A percentile compares a stretch with the other conserved stretches of the same genome.
These are phyloP conservation scores for Botryotinia calthae DNA, from an alignment of 2,329 filamentous ascomycete species.

Conservation along the genomic window DNA sequence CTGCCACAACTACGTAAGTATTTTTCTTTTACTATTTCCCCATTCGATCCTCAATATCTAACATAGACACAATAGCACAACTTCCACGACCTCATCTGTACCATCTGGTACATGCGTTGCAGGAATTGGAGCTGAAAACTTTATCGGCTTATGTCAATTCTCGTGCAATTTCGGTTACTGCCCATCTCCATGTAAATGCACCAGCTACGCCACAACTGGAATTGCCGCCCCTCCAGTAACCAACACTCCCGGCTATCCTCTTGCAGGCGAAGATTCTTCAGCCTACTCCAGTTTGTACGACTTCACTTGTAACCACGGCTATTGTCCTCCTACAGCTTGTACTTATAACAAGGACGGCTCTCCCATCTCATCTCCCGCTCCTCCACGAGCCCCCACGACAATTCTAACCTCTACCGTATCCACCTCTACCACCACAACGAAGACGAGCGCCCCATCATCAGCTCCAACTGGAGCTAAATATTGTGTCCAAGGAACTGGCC, in stretches of 20 bases:
- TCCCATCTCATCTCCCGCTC: not conserved
- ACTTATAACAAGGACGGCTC: slow-evolving; percentile 1
- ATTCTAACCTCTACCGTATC: not conserved
- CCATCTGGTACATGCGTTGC: slow-evolving; percentile 24
- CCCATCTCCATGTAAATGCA: slow-evolving; percentile 23
- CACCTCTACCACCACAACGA: not conserved
- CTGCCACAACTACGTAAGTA: slow-evolving; percentile 13
- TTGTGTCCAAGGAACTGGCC: slow-evolving; percentile 33
- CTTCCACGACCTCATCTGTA: slow-evolving; percentile 6
- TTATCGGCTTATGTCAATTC: slow-evolving; percentile 40
- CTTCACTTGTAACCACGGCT: slow-evolving; percentile 34
- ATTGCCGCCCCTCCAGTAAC: not conserved
- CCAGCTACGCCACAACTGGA: not conserved
- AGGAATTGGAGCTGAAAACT: slow-evolving; percentile 39
- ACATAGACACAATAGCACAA: not conserved
- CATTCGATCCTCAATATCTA: not conserved
- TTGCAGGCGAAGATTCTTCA: slow-evolving; percentile 3
- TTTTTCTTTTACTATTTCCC: no score
- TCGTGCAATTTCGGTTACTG: slow-evolving; percentile 31
- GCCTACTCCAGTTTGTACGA: slow-evolving; percentile 34
- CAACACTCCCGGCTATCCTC: slow-evolving; percentile 4
- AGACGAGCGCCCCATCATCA: slow-evolving; percentile 22
- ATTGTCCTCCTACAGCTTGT: slow-evolving; percentile 26
- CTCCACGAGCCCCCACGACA: not conserved
- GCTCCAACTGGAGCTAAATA: slow-evolving; percentile 13